These are phyloP conservation scores for Nitzschia palea DNA, from an alignment of 108 stramenopile genomes.

Conservation along the genomic window DNA sequence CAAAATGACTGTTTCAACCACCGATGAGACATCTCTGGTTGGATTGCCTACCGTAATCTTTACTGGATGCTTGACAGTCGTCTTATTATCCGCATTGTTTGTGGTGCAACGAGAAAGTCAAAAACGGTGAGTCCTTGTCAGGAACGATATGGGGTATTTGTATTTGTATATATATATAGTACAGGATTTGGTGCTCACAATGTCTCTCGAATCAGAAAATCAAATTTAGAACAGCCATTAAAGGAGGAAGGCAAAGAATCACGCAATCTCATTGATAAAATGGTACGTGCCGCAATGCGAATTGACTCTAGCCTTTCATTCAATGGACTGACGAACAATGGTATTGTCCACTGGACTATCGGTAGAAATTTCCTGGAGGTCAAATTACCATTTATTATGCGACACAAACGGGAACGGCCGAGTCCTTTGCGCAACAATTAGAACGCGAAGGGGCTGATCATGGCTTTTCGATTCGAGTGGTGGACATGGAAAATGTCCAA, in stretches of 20 bases:
- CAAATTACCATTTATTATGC: slow-evolving; percentile 89
- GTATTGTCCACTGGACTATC: too few species aligned
- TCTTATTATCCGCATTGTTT: slow-evolving; percentile 16
- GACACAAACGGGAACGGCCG: slow-evolving; percentile 98
- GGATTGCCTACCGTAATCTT: slow-evolving; percentile 1
- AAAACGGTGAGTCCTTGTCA: slow-evolving; percentile 8
- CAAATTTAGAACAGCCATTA: too few species aligned
- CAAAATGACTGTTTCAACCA: too few species aligned
- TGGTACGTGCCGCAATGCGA: neutral
- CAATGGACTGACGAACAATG: too few species aligned
- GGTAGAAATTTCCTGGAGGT: slow-evolving; percentile 73
- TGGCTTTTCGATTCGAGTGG: slow-evolving; percentile 79
- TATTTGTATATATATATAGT: too few species aligned
- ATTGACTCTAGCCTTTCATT: too few species aligned
- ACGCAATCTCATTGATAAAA: neutral
- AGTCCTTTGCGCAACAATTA: slow-evolving; percentile 91
- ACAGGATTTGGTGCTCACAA: too few species aligned
- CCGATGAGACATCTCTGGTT: too few species aligned
- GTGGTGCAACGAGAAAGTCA: slow-evolving; percentile 8
- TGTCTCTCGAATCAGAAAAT: too few species aligned
- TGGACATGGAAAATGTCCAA: slow-evolving; percentile 90
- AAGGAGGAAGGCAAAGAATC: too few species aligned
- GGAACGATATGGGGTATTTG: too few species aligned
- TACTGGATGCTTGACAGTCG: slow-evolving; percentile 32
- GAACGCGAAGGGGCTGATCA: slow-evolving; percentile 71